Conservation (phyloP, 176 grass and related monocot species). For the Oryza glumipatula region DNA sequence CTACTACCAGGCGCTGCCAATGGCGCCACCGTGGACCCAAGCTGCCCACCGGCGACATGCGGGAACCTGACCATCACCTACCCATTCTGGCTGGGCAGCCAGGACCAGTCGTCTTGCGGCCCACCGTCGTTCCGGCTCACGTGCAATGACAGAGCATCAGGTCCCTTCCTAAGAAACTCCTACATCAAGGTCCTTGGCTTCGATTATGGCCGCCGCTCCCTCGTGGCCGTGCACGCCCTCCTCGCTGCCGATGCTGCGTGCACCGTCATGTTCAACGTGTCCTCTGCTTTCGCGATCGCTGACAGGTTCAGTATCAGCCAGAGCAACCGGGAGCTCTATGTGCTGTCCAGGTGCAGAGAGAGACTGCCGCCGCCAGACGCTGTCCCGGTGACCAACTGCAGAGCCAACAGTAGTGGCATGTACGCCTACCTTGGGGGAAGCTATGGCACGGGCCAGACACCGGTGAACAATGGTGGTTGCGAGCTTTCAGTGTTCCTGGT, state of each 20-base stretch:
- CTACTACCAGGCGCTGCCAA: background rate
- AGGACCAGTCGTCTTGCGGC: conserved; percentile 34
- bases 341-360: conserved; percentile 26
- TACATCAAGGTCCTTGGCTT: conserved; percentile 37
- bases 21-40: background rate
- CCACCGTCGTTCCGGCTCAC: conserved; percentile 38
- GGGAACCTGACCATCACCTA: conserved; percentile 51
- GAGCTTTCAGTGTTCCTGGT: conserved; percentile 11
- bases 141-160: background rate
- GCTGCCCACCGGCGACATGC: conserved; percentile 38
- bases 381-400: conserved; percentile 27
- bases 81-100: conserved; percentile 41
- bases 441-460: background rate
- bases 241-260: conserved; percentile 15
- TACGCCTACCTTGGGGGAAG: conserved; percentile 24
- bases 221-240: conserved; percentile 38
- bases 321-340: conserved; percentile 40
- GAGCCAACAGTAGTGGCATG: conserved; percentile 17
- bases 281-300: conserved; percentile 11
- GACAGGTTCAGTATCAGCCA: conserved; percentile 38
- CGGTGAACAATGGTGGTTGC: background rate
- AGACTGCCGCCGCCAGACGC: background rate
- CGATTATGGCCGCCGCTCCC: conserved; percentile 38
- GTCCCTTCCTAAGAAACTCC: conserved; percentile 33
- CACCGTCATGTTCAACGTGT: conserved; percentile 44